Evolutionary conservation across 768 basidiomycete genomes (phyloP).

Genomic region (Clitopilus hobsonii): DNA sequence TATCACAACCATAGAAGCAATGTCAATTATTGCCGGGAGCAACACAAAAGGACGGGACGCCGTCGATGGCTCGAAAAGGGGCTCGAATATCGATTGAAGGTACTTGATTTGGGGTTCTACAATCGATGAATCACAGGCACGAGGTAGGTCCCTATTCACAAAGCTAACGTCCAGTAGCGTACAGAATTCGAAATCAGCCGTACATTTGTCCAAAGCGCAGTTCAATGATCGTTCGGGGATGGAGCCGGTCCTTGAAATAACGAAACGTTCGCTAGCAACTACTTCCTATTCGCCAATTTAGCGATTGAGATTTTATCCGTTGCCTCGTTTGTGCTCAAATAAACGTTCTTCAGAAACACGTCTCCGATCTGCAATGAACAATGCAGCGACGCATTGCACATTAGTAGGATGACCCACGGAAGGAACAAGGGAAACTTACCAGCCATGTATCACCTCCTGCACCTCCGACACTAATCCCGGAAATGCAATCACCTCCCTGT

Average conservation of each 20-base stretch:
- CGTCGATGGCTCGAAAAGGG: no score
- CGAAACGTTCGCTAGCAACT: background rate
- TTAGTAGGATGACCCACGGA: no score
- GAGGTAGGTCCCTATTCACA: background rate
- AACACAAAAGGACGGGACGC: background rate
- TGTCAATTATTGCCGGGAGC: background rate
- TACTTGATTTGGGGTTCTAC: no score
- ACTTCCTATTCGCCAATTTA: conserved; percentile 6
- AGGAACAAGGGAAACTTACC: conserved; percentile 38
- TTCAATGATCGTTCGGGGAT: no score
- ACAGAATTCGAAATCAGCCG: no score
- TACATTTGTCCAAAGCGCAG: no score
- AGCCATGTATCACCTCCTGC: conserved; percentile 47
- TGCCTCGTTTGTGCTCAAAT: conserved; percentile 32
- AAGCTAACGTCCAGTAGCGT: background rate
- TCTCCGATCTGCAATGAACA: conserved; percentile 39
- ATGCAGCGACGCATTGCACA: no score
- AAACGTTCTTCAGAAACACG: conserved; percentile 38
- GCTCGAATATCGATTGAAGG: no score
- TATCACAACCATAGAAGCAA: conserved; percentile 1
- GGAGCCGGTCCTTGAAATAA: no score
- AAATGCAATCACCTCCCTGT: conserved; percentile 51
- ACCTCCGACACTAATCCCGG: conserved; percentile 55
- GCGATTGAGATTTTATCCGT: conserved; percentile 29
- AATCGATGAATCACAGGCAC: background rate